Evolutionary conservation across 1,284 basidiomycete genomes (phyloP), one percentile per base, ranked within the genome.

Genomic region (Agaricales sp.): DNA sequence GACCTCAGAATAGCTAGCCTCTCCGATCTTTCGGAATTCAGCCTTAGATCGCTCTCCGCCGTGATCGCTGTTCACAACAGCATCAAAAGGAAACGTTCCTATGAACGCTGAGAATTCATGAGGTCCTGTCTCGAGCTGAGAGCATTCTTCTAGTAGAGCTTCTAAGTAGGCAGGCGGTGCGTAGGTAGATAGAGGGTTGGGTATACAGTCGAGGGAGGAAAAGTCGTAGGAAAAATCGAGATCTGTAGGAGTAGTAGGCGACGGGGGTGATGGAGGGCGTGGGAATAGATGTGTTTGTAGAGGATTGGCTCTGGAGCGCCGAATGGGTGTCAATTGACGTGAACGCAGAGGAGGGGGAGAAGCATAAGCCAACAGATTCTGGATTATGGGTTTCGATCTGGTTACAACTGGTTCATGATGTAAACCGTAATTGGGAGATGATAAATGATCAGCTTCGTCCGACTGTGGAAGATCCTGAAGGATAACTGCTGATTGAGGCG

Each of bases 1-100:
- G n/a, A 99, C 96, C 61, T 99, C 95, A 0, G 92, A 96, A 64
- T 89, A 99, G 45, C 89, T 92, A 11, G 95, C 95, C 67, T 99
- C 95, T 43, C 94, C 95, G 48, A 97, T 83, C 67, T 99, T 99
- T 54, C 69, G 71, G 63, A 90, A 88, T 12, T 54, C 51, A 4
- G 56, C 30, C 4, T 58, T 50, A 30, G 46, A 58, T 14, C 55
- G 51, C 16, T 60, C 58, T 18, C 58, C 52, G 43, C 64, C 47
- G 39, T 54, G 43, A 46, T 50, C 54, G 21, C 54, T 57, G 45
- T 60, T 70, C 19, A 82, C 71, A 51, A 82, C 69, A 13, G 77
- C 73, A 57, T 89, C 86, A 51, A 73, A 76, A 8, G 84, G 84
- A 58, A 90, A 89, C 22, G 77, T 77, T 54, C 82, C 75, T 38